Conservation (phyloP, 2,329 filamentous ascomycete genomes). For the Venturia carpophila region DNA sequence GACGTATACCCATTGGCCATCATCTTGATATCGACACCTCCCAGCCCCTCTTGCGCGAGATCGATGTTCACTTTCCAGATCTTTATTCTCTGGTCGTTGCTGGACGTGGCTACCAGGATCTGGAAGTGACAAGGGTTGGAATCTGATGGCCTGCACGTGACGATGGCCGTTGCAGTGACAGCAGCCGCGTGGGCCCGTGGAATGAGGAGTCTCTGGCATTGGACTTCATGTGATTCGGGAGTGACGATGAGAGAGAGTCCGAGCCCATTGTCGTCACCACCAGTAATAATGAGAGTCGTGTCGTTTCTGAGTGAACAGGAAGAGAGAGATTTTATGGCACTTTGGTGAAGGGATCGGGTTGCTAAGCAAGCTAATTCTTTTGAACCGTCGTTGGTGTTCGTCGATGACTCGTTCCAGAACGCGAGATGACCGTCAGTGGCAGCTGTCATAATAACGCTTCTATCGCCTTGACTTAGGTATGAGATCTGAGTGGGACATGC, state of each 20-base stretch:
- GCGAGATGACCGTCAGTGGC: conserved; percentile 75
- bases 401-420: conserved; percentile 42
- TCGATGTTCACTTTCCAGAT: conserved; percentile 36
- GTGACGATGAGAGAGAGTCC: conserved; percentile 42
- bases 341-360: conserved; percentile 55
- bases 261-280: conserved; percentile 82
- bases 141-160: not conserved
- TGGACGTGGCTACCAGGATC: conserved; percentile 29
- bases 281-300: conserved; percentile 56
- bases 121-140: conserved; percentile 13
- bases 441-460: conserved; percentile 51
- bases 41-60: conserved; percentile 20
- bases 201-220: conserved; percentile 34
- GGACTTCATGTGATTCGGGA: not conserved
- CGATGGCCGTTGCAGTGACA: conserved; percentile 48
- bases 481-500: conserved; percentile 62
- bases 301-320: conserved; percentile 27
- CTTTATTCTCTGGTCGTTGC: conserved; percentile 43
- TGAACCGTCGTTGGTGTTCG: not conserved
- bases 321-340: conserved; percentile 58
- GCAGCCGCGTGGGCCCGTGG: conserved; percentile 62
- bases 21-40: conserved; percentile 28
- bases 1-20: conserved; percentile 34
- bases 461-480: conserved; percentile 25
- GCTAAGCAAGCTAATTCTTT: conserved; percentile 15